phyloP scores from a whole-genome alignment of 2,329 filamentous ascomycete genomes.

The Keithomyces neogunnii region DNA sequence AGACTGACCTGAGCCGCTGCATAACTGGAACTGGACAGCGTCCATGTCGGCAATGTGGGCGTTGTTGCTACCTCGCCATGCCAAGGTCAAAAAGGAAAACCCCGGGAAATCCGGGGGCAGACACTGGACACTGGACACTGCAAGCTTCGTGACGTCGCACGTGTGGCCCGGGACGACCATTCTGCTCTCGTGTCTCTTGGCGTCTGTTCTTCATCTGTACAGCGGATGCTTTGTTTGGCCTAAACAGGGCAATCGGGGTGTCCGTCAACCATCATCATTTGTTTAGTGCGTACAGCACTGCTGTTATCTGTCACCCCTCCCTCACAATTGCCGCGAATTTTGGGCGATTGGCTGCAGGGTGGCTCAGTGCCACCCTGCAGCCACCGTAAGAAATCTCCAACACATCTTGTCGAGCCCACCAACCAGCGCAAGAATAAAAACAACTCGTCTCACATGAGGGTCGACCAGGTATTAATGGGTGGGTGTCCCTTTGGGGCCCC shows the following conservation, averaged over 20 bases:
- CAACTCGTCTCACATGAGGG: neutral
- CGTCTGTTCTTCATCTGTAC: too few relatives aligned
- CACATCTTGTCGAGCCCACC: neutral
- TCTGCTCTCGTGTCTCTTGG: too few relatives aligned
- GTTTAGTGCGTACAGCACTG: neutral
- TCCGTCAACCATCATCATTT: too few relatives aligned
- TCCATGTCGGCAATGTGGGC: neutral
- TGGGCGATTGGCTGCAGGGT: neutral
- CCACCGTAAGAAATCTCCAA: neutral
- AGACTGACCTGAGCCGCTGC: too few relatives aligned
- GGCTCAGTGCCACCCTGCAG: neutral
- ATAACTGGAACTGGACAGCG: too few relatives aligned
- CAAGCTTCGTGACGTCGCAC: too few relatives aligned
- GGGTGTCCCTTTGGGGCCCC: neutral
- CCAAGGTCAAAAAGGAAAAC: neutral
- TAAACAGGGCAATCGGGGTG: too few relatives aligned
- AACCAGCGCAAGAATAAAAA: neutral
- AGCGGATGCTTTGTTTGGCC: too few relatives aligned
- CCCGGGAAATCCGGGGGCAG: neutral
- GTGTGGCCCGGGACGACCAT: too few relatives aligned
- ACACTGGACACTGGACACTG: neutral
- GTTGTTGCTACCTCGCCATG: slow-evolving; percentile 3
- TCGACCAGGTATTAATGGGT: too few relatives aligned
- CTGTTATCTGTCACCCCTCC: too few relatives aligned
- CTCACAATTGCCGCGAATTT: neutral